Conservation (phyloP, 345 rosid genomes). For the Hypericum androsaemum region DNA sequence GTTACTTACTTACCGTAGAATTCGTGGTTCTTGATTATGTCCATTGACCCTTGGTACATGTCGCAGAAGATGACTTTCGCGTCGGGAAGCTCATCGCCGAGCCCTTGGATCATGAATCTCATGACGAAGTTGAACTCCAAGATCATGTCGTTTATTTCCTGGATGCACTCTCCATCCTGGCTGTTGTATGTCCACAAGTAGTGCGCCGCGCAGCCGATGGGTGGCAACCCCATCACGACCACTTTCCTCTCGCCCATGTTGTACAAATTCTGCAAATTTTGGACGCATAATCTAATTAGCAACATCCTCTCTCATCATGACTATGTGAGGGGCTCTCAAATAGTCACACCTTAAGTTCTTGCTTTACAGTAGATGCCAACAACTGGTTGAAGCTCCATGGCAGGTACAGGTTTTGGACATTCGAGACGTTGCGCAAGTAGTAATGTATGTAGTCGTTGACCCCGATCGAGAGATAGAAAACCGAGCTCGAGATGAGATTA, state of each 20-base stretch:
- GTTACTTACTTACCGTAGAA: slow-evolving; percentile 44
- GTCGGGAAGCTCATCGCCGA: slow-evolving; percentile 45
- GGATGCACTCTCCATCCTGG: slow-evolving; percentile 59
- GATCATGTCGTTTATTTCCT: slow-evolving; percentile 64
- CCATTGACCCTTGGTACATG: slow-evolving; percentile 72
- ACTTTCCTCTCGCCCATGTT: slow-evolving; percentile 47
- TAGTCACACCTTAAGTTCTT: slow-evolving; percentile 59
- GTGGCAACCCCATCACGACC: slow-evolving; percentile 80
- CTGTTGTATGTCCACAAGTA: slow-evolving; percentile 69
- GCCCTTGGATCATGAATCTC: slow-evolving; percentile 61
- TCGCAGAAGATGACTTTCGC: slow-evolving; percentile 62
- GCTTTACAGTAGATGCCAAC: slow-evolving; percentile 49
- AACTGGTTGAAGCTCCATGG: slow-evolving; percentile 89
- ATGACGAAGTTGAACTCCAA: slow-evolving; percentile 67
- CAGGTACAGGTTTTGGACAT: slow-evolving; percentile 55
- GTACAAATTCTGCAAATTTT: slow-evolving; percentile 55
- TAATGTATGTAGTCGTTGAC: slow-evolving; percentile 87
- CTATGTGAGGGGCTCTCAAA: too few species aligned
- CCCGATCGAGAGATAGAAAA: slow-evolving; percentile 70
- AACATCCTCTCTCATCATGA: too few species aligned
- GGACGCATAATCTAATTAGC: too few species aligned
- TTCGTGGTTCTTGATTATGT: slow-evolving; percentile 54
- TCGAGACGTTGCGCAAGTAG: slow-evolving; percentile 64
- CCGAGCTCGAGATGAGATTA: slow-evolving; percentile 49
- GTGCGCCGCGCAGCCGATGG: slow-evolving; percentile 86